Base-by-base conservation (phyloP, 805 yeast species). In the Priceomyces castillae region DNA sequence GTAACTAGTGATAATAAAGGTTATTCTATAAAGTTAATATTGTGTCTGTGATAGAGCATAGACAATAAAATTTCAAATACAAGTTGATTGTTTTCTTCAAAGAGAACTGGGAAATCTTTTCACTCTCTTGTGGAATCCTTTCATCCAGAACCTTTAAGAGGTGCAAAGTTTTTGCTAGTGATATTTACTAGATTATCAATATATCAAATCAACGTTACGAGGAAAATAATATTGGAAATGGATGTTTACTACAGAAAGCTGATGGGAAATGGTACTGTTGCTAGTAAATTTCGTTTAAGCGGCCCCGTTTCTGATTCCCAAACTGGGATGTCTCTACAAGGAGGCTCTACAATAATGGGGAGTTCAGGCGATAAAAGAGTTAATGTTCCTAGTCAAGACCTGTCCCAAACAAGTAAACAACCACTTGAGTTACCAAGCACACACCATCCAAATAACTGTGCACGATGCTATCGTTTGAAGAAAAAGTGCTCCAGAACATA, bases 401-500 rank as follows among this genome's bases (percentile, higher is more conserved):
- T 7, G 31, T 15, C 40, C 15, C 22, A 15, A 5, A 17, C 23
- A 19, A 4, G 12, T 16, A 34, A 34, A 6, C 25, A 17, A 12
- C 35, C 43, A 12, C 22, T 47, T 15, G 53, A 46, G 34, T 34
- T 22, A 15, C 46, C 51, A 2, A 46, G 39, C 7, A 57, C 66
- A 16, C 71, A 64, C 46, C 70, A 65, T 45, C 59, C 65, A 11
- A 59, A 57, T 47, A 69, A 66, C 55, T 70, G 75, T 46, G 60
- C 52, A 28, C 53, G 73, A 16, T 70, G 75, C 52, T 69, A 71
- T 46, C 54, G 69, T 30, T 57, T 71, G 43, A 71, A 71, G 57
- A 71, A 71, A 50, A 68, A 69, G 51, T 71, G 75, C 47, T 58
- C 62, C 37, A 56, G 74, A 40, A 59, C 58, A 26, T 64, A 62